Evolutionary conservation across 2,329 filamentous ascomycete species (phyloP), one percentile per base, ranked within the genome.

Genomic region (Clathrospora elynae): DNA sequence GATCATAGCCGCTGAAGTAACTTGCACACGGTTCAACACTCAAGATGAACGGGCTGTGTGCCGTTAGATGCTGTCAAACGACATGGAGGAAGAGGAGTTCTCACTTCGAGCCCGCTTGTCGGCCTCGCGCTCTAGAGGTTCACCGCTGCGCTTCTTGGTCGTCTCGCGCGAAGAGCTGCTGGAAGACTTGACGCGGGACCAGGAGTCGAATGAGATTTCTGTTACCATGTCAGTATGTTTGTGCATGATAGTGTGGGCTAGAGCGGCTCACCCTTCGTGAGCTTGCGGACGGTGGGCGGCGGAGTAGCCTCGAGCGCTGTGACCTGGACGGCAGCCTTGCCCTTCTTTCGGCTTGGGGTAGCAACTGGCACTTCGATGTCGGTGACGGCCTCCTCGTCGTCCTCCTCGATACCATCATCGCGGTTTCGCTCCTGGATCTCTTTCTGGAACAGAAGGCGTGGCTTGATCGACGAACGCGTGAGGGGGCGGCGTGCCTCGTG

Each of bases 381-480:
- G 4, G 78, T 82, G 11, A 73, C 57, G 1, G 75, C 77, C 64
- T 82, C 80, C 24, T 87, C 83, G 38, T 84, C 82, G 35, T 83
- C 78, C 2, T 75, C 67, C 4, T 65, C 62, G 2, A 60, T 60
- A 31, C 64, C 62, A 18, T 72, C 64, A 42, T 73, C 70, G 16
- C 69, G 68, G 35, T 69, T 56, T 61, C 70, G 56, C 64, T 73
- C 64, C 47, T 76, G 66, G 53, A 76, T 76, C 49, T 73, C 74
- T 26, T 73, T 70, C 3, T 83, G 81, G 71, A 89, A 91, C 6
- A 91, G 78, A 6, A 89, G 78, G 22, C 85, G 82, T 10, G 87
- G 87, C 69, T 87, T 85, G 64, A 90, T 77, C 1, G 80, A 75
- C n/a, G 85, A 84, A 44, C 86, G 83, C 16, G 84, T 86, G 38